Evolutionary conservation across 2,329 filamentous ascomycete species (phyloP), one percentile per base, ranked within the genome.

Genomic region (Ilyonectria destructans): DNA sequence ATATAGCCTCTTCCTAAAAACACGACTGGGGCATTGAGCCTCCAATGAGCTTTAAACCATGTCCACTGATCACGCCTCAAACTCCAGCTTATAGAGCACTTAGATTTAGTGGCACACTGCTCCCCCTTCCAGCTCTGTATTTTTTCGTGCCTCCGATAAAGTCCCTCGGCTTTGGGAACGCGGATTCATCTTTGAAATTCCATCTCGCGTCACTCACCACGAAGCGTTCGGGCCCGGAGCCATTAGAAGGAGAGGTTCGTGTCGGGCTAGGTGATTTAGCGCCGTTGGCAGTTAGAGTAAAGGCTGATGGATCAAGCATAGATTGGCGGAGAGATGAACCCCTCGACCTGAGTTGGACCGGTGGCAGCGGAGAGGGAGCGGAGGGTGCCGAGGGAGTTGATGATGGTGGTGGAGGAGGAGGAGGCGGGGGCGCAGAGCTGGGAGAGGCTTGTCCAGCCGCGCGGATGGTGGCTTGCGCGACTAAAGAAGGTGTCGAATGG

Each of bases 81-180:
- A 33, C 31, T 58, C n/a, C 59, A 40, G 21, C 31, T 75, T 67
- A 81, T 23, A 92, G 86, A 15, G 87, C 85, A 72, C 85, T 89
- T 78, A 99, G 82, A 84, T 98, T 94, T 75, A 98, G 84, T 33
- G 96, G 96, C 73, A 98, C 95, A 84, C 93, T 98, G 83, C 95
- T 98, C 35, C 95, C 96, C 78, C 96, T 89, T 9, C 96, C 96
- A 40, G 96, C 96, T 70, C 96, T 88, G 81, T 98, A 99, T 79
- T 90, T 90, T 79, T 92, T 95, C 21, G 87, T 83, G 4, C 89
- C 90, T n/a, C 92, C 92, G 1, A 86, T 82, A 77, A 97, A 98
- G 2, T 93, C 90, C 76, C 96, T 88, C 23, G 96, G 96, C 75
- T 95, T 96, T 0, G 96, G 96, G 54, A 98, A 86, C 74, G 93